phyloP scores from a whole-genome alignment of 1,284 basidiomycete genomes.

The Tranzscheliella williamsii region DNA sequence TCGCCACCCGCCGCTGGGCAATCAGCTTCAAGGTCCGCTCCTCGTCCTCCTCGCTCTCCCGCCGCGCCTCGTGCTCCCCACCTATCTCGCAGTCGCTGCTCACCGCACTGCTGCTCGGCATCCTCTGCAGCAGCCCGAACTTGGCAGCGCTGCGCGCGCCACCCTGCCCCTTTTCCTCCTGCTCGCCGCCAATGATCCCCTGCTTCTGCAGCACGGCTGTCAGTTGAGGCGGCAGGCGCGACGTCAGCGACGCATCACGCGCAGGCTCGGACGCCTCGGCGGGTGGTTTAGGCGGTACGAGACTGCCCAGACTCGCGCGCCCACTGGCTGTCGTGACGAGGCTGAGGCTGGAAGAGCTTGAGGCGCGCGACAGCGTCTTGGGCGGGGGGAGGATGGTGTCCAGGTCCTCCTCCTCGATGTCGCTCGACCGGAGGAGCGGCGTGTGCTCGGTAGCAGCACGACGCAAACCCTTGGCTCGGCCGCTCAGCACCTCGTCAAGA shows the following conservation, averaged over 20 bases:
- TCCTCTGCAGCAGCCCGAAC: conserved; percentile 43
- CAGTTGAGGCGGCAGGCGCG: conserved; percentile 28
- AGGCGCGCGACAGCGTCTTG: conserved; percentile 28
- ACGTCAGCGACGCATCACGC: conserved; percentile 10
- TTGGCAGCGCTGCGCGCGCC: conserved; percentile 1
- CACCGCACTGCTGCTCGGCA: conserved; percentile 51
- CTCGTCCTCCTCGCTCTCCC: conserved; percentile 47
- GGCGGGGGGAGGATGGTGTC: conserved; percentile 37
- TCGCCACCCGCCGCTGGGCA: conserved; percentile 47
- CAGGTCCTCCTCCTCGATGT: conserved; percentile 23
- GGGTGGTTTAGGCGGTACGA: neutral
- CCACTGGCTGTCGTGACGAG: conserved; percentile 42
- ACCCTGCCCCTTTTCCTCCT: conserved; percentile 3
- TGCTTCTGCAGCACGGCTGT: conserved; percentile 32
- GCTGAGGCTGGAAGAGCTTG: conserved; percentile 41
- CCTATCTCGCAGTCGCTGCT: conserved; percentile 36
- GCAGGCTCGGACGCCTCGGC: neutral
- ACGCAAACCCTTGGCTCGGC: conserved; percentile 20
- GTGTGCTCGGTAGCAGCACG: conserved; percentile 24
- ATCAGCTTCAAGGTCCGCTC: conserved; percentile 53
- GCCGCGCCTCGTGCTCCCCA: conserved; percentile 4
- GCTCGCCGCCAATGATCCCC: conserved; percentile 28
- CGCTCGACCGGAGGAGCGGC: conserved; percentile 9
- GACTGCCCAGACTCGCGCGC: conserved; percentile 39
- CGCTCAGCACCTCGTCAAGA: conserved; percentile 30